phyloP scores from a whole-genome alignment of 306 rosid genomes.

The Mimosa pudica region DNA sequence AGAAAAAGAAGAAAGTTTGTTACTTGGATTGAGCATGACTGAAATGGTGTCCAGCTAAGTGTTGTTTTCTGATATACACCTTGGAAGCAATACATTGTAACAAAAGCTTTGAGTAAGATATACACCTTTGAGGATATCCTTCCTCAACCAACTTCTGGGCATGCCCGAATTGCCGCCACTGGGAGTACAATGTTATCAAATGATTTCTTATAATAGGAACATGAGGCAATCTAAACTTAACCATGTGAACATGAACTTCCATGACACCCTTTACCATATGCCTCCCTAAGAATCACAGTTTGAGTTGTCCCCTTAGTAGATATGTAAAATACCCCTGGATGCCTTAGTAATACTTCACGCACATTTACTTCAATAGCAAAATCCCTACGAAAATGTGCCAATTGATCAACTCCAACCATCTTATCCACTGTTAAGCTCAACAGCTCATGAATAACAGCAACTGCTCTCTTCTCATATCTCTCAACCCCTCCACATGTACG shows the following conservation, averaged over 20 bases:
- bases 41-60: neutral
- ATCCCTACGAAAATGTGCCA: no score
- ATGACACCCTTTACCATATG: slow-evolving; percentile 56
- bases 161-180: slow-evolving; percentile 48
- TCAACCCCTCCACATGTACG: slow-evolving; percentile 56
- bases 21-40: neutral
- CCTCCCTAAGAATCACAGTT: slow-evolving; percentile 74
- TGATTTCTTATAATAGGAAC: slow-evolving; percentile 49
- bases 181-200: slow-evolving; percentile 53
- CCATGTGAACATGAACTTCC: slow-evolving; percentile 68
- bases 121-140: slow-evolving; percentile 29
- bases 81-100: slow-evolving; percentile 63
- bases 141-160: slow-evolving; percentile 66
- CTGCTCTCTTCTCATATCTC: slow-evolving; percentile 72
- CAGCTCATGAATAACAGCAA: slow-evolving; percentile 78
- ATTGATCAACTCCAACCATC: slow-evolving; percentile 59
- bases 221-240: slow-evolving; percentile 59
- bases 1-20: slow-evolving; percentile 7
- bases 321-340: slow-evolving; percentile 76
- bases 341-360: neutral
- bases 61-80: neutral
- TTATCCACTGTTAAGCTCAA: slow-evolving; percentile 84
- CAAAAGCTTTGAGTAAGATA: slow-evolving; percentile 42
- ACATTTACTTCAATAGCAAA: no score
- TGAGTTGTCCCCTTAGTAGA: slow-evolving; percentile 63